Evolutionary conservation across 352 stramenopile species (phyloP).

Genomic region (Globisporangium cederbergense): DNA sequence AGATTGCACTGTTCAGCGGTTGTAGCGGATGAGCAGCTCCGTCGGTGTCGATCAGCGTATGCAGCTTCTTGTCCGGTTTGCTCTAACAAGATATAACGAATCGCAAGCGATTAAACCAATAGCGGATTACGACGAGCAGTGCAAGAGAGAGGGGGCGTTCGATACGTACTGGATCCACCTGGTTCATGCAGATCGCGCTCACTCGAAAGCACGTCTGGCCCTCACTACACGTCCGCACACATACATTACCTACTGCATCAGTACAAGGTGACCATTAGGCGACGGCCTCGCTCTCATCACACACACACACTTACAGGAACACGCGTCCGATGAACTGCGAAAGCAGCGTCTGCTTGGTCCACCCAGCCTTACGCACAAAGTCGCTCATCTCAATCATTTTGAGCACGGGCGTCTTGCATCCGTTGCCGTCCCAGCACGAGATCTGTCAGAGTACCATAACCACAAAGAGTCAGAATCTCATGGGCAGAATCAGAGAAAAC

Average conservation of each 20-base stretch:
- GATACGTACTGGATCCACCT: conserved; percentile 35
- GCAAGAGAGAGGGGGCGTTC: background rate
- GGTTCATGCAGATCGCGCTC: conserved; percentile 38
- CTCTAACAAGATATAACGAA: conserved; percentile 19
- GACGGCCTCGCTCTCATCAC: background rate
- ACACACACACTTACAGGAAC: conserved; percentile 41
- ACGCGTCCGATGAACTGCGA: conserved; percentile 70
- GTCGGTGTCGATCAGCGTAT: conserved; percentile 51
- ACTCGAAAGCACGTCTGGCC: conserved; percentile 45
- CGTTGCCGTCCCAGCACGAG: conserved; percentile 58
- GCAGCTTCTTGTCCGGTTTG: conserved; percentile 56
- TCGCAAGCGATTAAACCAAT: background rate
- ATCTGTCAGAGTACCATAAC: conserved; percentile 28
- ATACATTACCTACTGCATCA: no score
- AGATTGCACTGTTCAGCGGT: conserved; percentile 53
- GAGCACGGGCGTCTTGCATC: conserved; percentile 38
- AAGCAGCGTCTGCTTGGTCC: conserved; percentile 64
- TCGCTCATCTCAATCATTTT: conserved; percentile 71
- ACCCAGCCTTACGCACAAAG: conserved; percentile 69
- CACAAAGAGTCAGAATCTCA: no score
- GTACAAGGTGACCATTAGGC: background rate
- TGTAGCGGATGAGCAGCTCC: conserved; percentile 39
- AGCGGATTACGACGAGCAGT: background rate
- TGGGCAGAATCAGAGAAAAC: no score
- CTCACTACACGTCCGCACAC: conserved; percentile 12